Evolutionary conservation across 1,284 basidiomycete species (phyloP), one percentile per base, ranked within the genome.

Genomic region (Ceratobasidium sp.): DNA sequence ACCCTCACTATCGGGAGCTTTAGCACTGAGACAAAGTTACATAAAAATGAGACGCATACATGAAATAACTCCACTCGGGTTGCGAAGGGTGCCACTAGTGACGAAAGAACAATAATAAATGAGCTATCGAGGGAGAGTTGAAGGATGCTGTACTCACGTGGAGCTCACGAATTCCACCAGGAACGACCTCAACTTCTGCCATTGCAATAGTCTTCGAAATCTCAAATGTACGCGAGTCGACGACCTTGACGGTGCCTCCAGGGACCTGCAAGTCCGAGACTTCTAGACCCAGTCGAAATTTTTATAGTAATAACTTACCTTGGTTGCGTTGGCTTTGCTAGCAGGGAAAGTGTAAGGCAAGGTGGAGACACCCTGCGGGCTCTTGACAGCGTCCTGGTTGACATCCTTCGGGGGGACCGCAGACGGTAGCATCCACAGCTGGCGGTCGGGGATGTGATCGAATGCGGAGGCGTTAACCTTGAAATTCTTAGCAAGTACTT

Each of bases 71-170:
- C 81, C 81, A 82, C 77, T 82, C 81, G 56, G 81, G 80, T 8
- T 90, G 86, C 54, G 89, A 92, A 7, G 91, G 91, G 81, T 92
- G 92, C 91, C 91, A 93, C 89, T 92, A 65, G 43, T 25, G 29
- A 13, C 8, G 81, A 74, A 64, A 19, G 29, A 34, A 78, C 49
- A 8, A 15, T 43, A 49, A 6, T 69, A 43, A 66, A 3, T n/a
- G 51, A 76, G 8, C 76, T 11, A 19, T 76, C 57, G 29, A 43
- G 52, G 19, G 25, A 8, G 37, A 67, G 2, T 51, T 59, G n/a
- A 46, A 70, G 54, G 78, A n/a, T 54, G 37, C 6, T n/a, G 79
- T 73, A 82, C 86, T 82, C 76, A 90, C 89, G 76, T 90, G 89
- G 76, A 90, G 85, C 79, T 89, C 88, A 61, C 87, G 43, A 93